Percentiles rank a stretch among this genome's conserved stretches.
Conservation (phyloP, 768 basidiomycete genomes). For the Sarcodon aspratus region DNA sequence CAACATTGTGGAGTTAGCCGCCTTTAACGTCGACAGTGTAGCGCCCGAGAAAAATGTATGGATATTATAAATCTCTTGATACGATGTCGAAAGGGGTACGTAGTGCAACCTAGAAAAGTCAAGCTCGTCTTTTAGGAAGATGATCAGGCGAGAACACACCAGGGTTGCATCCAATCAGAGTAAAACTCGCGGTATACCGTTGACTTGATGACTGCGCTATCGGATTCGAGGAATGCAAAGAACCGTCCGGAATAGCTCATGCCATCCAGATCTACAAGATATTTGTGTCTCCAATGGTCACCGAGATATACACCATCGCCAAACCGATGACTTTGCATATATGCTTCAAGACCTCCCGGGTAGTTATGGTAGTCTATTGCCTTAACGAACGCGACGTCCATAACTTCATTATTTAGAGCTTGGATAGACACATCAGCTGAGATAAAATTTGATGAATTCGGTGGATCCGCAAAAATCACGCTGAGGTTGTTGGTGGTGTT, state of each 20-base stretch:
- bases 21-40: conserved; percentile 41
- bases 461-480: conserved; percentile 61
- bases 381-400: conserved; percentile 84
- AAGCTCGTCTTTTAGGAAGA: neutral
- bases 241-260: conserved; percentile 93
- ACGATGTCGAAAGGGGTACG: conserved; percentile 81
- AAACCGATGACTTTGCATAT: conserved; percentile 57
- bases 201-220: conserved; percentile 82
- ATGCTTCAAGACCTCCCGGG: conserved; percentile 59
- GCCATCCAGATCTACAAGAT: conserved; percentile 85
- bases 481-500: conserved; percentile 40
- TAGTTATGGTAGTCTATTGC: conserved; percentile 59
- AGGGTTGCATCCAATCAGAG: conserved; percentile 87
- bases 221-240: conserved; percentile 74
- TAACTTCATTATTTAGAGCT: conserved; percentile 63
- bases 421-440: conserved; percentile 48
- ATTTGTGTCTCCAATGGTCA: conserved; percentile 85
- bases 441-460: conserved; percentile 41
- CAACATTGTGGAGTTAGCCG: conserved; percentile 37
- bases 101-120: conserved; percentile 67
- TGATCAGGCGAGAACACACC: conserved; percentile 29
- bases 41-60: conserved; percentile 90
- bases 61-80: conserved; percentile 89
- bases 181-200: conserved; percentile 90
- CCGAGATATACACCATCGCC: conserved; percentile 71